Percentiles rank a stretch among this genome's conserved stretches.
These are phyloP conservation scores for Ceratobasidium sp. DNA, from an alignment of 1,284 basidiomycete genomes.

Conservation along the genomic window DNA sequence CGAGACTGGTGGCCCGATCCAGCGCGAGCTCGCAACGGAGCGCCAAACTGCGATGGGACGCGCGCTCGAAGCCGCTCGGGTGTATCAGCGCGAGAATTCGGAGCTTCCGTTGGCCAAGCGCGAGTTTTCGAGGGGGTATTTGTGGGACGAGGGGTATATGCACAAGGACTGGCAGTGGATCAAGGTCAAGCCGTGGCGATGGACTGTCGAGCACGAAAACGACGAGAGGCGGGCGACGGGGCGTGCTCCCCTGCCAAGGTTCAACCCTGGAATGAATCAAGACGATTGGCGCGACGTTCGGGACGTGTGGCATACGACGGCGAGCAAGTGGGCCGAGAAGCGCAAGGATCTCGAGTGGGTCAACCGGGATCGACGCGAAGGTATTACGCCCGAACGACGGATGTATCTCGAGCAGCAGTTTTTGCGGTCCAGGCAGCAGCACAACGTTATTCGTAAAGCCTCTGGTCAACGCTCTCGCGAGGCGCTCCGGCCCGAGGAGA, in stretches of 20 bases:
- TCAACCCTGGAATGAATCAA: slow-evolving; percentile 27
- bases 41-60: slow-evolving; percentile 12
- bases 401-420: slow-evolving; percentile 20
- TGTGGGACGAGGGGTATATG: slow-evolving; percentile 40
- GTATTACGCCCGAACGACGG: slow-evolving; percentile 18
- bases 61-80: slow-evolving; percentile 40
- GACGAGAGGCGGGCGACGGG: slow-evolving; percentile 30
- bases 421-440: slow-evolving; percentile 11
- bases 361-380: slow-evolving; percentile 28
- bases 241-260: slow-evolving; percentile 26
- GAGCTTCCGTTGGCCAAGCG: slow-evolving; percentile 39
- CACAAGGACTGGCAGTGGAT: slow-evolving; percentile 42
- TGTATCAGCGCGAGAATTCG: slow-evolving; percentile 39
- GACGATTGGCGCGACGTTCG: slow-evolving; percentile 42
- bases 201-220: slow-evolving; percentile 41
- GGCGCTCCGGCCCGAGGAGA: slow-evolving; percentile 10
- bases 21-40: slow-evolving; percentile 20
- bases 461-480: slow-evolving; percentile 13
- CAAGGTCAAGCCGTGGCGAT: slow-evolving; percentile 25
- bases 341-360: slow-evolving; percentile 37
- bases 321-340: slow-evolving; percentile 40
- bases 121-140: slow-evolving; percentile 33
- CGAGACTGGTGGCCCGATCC: slow-evolving; percentile 28
- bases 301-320: slow-evolving; percentile 43
- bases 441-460: slow-evolving; percentile 25